phyloP scores from a whole-genome alignment of 1,284 basidiomycete species.

The Moesziomyces parantarcticus region DNA sequence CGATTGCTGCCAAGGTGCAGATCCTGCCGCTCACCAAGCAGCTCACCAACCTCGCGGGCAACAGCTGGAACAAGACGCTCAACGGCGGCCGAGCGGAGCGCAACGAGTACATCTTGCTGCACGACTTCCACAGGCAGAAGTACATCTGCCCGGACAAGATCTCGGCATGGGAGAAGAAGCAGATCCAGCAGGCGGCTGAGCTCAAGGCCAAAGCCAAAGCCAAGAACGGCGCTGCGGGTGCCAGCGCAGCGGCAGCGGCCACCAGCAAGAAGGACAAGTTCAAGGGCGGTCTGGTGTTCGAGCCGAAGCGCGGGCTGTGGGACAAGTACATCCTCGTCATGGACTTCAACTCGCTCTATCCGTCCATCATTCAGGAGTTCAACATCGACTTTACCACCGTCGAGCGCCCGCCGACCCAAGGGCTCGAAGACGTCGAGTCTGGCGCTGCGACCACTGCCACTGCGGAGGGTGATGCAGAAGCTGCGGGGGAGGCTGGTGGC shows the following conservation, averaged over 20 bases:
- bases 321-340: constrained; percentile 98
- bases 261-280: constrained; percentile 87
- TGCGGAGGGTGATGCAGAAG: constrained; percentile 15
- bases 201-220: constrained; percentile 40
- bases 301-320: constrained; percentile 95
- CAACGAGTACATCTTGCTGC: constrained; percentile 98
- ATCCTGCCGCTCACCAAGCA: constrained; percentile 89
- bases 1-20: constrained; percentile 89
- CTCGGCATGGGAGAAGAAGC: constrained; percentile 74
- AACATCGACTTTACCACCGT: constrained; percentile 99
- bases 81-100: constrained; percentile 87
- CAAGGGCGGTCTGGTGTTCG: constrained; percentile 97
- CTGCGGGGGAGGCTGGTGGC: constrained; percentile 14
- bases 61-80: constrained; percentile 78
- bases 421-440: constrained; percentile 60
- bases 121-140: constrained; percentile 96
- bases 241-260: constrained; percentile 70
- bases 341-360: constrained; percentile 99
- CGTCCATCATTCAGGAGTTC: constrained; percentile 99
- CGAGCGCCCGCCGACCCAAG: constrained; percentile 74
- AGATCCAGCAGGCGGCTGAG: constrained; percentile 54
- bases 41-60: constrained; percentile 95
- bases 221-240: constrained; percentile 45
- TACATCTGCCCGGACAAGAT: constrained; percentile 96
- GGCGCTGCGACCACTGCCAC: constrained; percentile 1